Evolutionary conservation across 305 asterid species (phyloP).

Genomic region (Fraxinus latifolia): DNA sequence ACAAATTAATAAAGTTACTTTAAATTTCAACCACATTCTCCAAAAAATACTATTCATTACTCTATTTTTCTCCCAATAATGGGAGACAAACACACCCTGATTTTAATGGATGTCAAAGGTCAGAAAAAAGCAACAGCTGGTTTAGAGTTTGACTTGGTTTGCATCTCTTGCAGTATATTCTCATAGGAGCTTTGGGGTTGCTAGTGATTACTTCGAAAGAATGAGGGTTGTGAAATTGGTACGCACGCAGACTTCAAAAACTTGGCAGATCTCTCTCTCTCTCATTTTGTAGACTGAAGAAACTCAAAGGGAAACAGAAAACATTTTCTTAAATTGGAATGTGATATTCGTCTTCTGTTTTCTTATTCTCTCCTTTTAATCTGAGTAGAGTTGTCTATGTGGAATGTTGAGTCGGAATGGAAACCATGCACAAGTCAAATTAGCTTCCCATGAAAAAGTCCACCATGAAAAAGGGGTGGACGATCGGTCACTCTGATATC

Average conservation of each 20-base stretch:
- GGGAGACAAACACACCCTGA: too few species aligned
- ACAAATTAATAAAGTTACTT: too few species aligned
- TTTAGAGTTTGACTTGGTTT: slow-evolving; percentile 13
- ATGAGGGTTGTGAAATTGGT: slow-evolving; percentile 22
- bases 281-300: slow-evolving; percentile 22
- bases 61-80: too few species aligned
- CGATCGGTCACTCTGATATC: too few species aligned
- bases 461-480: too few species aligned
- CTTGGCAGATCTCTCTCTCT: slow-evolving; percentile 17
- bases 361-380: background rate
- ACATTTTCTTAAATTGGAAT: slow-evolving; percentile 10
- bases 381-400: background rate
- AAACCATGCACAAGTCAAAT: background rate
- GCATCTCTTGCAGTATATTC: slow-evolving; percentile 62
- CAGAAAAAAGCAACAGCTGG: background rate
- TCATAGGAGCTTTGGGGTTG: slow-evolving; percentile 85
- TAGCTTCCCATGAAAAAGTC: background rate
- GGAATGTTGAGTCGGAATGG: background rate
- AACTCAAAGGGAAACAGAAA: slow-evolving; percentile 11
- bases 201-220: slow-evolving; percentile 94
- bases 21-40: too few species aligned
- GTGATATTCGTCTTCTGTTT: background rate
- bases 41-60: too few species aligned
- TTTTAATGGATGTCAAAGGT: too few species aligned
- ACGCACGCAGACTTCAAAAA: background rate